Evolutionary conservation across 2,329 filamentous ascomycete genomes (phyloP).

Genomic region (Trichophyton verrucosum): DNA sequence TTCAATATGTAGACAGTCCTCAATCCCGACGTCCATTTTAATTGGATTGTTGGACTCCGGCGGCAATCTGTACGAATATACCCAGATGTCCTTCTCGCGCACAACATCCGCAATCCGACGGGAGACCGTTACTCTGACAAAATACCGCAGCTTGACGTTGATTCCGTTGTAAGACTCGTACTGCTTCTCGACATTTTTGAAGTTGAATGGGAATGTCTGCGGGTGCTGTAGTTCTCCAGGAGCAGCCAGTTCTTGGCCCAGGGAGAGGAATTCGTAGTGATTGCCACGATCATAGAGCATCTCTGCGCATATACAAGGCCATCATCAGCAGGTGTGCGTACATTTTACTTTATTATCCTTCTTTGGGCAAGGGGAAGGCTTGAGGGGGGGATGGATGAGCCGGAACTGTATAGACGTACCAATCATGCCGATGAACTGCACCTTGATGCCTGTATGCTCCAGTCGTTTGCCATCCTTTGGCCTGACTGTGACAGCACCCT

Average conservation of each 20-base stretch:
- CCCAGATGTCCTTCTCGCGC: constrained; percentile 98
- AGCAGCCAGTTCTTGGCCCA: constrained; percentile 91
- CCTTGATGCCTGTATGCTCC: constrained; percentile 98
- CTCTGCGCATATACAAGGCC: constrained; percentile 42
- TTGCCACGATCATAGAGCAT: constrained; percentile 99
- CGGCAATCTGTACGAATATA: constrained; percentile 95
- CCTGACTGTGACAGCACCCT: constrained; percentile 84
- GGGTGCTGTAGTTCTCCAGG: constrained; percentile 97
- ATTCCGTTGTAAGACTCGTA: constrained; percentile 99
- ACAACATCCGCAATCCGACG: constrained; percentile 96
- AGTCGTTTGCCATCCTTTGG: constrained; percentile 97
- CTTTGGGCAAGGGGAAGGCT: neutral
- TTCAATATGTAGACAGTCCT: constrained; percentile 97
- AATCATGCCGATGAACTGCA: constrained; percentile 98
- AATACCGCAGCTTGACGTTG: constrained; percentile 98
- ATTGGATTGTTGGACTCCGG: constrained; percentile 97
- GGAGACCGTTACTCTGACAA: constrained; percentile 90
- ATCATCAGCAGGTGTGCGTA: neutral
- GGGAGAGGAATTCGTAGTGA: constrained; percentile 96
- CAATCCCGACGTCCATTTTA: constrained; percentile 99
- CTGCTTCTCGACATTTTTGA: constrained; percentile 99
- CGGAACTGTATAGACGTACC: constrained; percentile 39
- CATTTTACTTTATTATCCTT: neutral
- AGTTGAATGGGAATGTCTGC: constrained; percentile 98
- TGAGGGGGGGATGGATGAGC: neutral